Conservation (phyloP, 208 protist species). For the Lotmaria passim region DNA sequence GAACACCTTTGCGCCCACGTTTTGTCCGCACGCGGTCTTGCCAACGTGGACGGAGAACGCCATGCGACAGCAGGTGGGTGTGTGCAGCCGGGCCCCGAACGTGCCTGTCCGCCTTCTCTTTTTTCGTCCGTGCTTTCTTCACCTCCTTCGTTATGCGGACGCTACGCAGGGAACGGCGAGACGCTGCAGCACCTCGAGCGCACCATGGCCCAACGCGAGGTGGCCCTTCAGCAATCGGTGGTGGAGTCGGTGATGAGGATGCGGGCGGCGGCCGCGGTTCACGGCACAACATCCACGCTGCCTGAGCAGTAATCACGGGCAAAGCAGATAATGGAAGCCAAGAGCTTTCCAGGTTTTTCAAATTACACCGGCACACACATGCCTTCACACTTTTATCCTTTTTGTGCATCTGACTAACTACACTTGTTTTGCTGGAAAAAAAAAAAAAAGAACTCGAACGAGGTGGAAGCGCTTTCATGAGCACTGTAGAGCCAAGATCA, state of each 20-base stretch:
- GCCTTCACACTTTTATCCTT: no score
- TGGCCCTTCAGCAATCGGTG: conserved; percentile 2
- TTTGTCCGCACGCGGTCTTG: conserved; percentile 19
- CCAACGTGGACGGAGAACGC: background rate
- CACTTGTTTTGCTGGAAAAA: no score
- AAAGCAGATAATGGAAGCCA: no score
- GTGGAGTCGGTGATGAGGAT: conserved; percentile 7
- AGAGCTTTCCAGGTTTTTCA: no score
- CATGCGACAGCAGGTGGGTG: background rate
- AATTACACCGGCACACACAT: no score
- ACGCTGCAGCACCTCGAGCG: conserved; percentile 10
- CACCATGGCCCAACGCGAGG: conserved; percentile 11
- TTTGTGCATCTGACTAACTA: no score
- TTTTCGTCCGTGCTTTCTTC: background rate
- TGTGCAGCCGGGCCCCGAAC: no score
- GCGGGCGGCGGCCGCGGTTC: background rate
- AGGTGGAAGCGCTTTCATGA: no score
- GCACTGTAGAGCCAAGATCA: no score
- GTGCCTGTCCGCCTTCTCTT: background rate
- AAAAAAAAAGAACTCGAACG: no score
- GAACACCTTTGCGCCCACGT: conserved; percentile 29
- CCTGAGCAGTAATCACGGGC: background rate
- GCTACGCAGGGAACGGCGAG: background rate
- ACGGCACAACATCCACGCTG: background rate
- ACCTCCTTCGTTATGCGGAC: conserved; percentile 1